Base-by-base conservation (phyloP, 768 basidiomycete genomes). In the Tricholoma sp. region DNA sequence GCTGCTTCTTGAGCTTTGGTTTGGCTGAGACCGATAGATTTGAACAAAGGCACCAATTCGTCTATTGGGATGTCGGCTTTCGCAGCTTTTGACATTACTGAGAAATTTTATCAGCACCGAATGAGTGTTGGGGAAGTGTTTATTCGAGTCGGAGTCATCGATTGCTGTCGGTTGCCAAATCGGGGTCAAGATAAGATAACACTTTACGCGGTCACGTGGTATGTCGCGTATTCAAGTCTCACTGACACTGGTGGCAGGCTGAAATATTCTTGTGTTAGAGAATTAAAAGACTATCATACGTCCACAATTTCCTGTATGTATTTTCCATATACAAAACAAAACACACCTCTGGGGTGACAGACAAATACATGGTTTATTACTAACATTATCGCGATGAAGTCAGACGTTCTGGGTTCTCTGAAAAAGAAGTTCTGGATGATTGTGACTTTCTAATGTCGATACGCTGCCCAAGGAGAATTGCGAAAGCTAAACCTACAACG, bases 1-100 rank as follows among this genome's bases (percentile, higher is more conserved):
- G 85, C 83, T 4, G 90, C 88, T 64, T 97, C 93, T 9, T 80
- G 79, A 1, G 94, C 90, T 69, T 93, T 91, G 53, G 86, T 73
- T 58, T 83, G 79, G 41, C 86, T 76, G 45, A 97, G 76, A 22
- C 91, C 91, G 56, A 94, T 86, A 35, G 85, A 81, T 68, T 85
- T 81, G 77, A 95, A 94, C 35, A 88, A 76, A 18, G 70, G 35
- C 16, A 79, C 66, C 22, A 78, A 62, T 8, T 71, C 64, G 53
- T 77, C 70, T 43, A 60, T 29, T 14, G 60, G 57, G 46, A 66
- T 58, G 56, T 72, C 69, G 11, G 63, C 47, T 39, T 65, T 69
- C 14, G 59, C 39, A 29, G 70, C 18, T 53, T 71, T 71, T 19
- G 70, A 69, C 70, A 72, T 73, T 10, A 27, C 5, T 27, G 24